phyloP scores from a whole-genome alignment of 2,329 filamentous ascomycete genomes.

The Arthrobotrys musiformis region DNA sequence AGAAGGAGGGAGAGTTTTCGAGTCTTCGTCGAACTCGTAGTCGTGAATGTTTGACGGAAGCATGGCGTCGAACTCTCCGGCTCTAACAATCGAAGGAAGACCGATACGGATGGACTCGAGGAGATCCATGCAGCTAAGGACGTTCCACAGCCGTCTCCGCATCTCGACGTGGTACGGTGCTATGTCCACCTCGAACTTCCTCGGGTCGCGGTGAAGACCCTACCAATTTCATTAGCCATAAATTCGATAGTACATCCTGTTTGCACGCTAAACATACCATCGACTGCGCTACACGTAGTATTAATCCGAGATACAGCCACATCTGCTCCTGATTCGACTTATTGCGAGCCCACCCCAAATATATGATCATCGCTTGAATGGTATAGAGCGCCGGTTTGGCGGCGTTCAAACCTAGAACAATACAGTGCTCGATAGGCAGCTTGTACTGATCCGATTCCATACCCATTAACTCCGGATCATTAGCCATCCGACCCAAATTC shows the following conservation, averaged over 20 bases:
- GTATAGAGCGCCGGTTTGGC: constrained; percentile 63
- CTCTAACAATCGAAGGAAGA: constrained; percentile 74
- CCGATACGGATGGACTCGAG: constrained; percentile 79
- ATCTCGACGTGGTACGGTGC: constrained; percentile 81
- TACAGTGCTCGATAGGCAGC: constrained; percentile 78
- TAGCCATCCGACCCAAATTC: constrained; percentile 35
- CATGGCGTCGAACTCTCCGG: constrained; percentile 78
- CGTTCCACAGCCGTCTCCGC: constrained; percentile 74
- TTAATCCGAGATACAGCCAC: constrained; percentile 68
- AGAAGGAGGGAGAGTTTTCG: constrained; percentile 74
- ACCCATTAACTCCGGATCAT: constrained; percentile 45
- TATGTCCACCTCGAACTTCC: constrained; percentile 74
- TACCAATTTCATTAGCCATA: constrained; percentile 64
- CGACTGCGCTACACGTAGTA: constrained; percentile 69
- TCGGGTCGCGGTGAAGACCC: constrained; percentile 80
- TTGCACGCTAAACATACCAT: constrained; percentile 59
- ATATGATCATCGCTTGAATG: constrained; percentile 58
- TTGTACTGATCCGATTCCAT: constrained; percentile 69
- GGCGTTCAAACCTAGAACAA: constrained; percentile 80
- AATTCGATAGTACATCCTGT: no score
- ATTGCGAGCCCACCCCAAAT: constrained; percentile 50
- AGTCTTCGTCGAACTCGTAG: constrained; percentile 78
- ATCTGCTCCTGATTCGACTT: constrained; percentile 60
- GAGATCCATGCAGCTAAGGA: constrained; percentile 78
- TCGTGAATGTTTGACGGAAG: constrained; percentile 82